Percentiles rank a stretch among this genome's conserved stretches.
Conservation (phyloP, 352 stramenopile species). For the Plasmopara muralis region DNA sequence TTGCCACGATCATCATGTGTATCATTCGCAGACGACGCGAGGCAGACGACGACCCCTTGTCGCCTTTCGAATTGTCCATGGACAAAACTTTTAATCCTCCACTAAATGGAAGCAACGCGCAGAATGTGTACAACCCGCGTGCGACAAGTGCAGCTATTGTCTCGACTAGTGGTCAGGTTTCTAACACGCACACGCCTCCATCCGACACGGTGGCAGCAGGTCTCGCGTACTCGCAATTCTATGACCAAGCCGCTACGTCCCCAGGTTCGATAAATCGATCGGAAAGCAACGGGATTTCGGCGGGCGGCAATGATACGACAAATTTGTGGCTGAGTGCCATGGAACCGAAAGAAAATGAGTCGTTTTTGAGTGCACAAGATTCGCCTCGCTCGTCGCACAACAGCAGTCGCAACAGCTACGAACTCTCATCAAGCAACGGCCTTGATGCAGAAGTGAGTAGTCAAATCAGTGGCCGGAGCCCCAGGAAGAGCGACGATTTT, state of each 20-base stretch:
- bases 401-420: slow-evolving; percentile 65
- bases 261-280: slow-evolving; percentile 29
- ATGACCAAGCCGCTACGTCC: slow-evolving; percentile 61
- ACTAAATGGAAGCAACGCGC: slow-evolving; percentile 21
- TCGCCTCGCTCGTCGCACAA: slow-evolving; percentile 37
- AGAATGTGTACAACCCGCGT: slow-evolving; percentile 40
- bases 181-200: slow-evolving; percentile 30
- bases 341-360: slow-evolving; percentile 75
- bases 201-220: slow-evolving; percentile 37
- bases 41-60: slow-evolving; percentile 65
- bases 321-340: slow-evolving; percentile 81
- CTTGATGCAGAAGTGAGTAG: slow-evolving; percentile 54
- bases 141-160: slow-evolving; percentile 15
- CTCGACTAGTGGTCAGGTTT: slow-evolving; percentile 18
- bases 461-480: slow-evolving; percentile 59
- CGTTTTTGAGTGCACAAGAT: slow-evolving; percentile 51
- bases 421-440: slow-evolving; percentile 20
- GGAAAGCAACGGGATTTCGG: slow-evolving; percentile 25
- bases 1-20: slow-evolving; percentile 52
- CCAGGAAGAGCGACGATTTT: slow-evolving; percentile 63
- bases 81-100: slow-evolving; percentile 69
- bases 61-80: slow-evolving; percentile 79
- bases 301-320: slow-evolving; percentile 8
- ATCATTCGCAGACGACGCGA: slow-evolving; percentile 49
- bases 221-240: slow-evolving; percentile 68